These are phyloP conservation scores for Sonneratia caseolaris DNA, from an alignment of 345 rosid species.

Conservation along the genomic window DNA sequence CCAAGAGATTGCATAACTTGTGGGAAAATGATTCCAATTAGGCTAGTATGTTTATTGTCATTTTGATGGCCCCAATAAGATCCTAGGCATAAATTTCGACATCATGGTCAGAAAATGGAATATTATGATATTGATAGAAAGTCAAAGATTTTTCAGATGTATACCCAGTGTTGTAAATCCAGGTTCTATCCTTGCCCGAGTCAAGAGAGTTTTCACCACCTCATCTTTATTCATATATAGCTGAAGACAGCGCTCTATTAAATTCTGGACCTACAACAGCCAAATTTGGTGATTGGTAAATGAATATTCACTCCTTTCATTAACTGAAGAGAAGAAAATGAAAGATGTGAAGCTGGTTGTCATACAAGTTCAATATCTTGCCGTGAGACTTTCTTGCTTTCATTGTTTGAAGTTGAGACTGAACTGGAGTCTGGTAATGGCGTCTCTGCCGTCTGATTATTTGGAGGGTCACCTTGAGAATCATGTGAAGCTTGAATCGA, in stretches of 20 bases:
- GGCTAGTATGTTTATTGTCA: neutral
- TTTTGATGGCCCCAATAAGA: neutral
- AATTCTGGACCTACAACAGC: conserved; percentile 60
- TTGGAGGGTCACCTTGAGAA: conserved; percentile 43
- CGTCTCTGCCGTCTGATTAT: conserved; percentile 50
- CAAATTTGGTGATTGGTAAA: conserved; percentile 7
- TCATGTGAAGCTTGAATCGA: conserved; percentile 63
- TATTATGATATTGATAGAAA: neutral
- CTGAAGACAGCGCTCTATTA: conserved; percentile 70
- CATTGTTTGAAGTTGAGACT: conserved; percentile 85
- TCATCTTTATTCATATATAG: conserved; percentile 71
- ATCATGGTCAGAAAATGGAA: neutral
- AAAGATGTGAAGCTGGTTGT: neutral
- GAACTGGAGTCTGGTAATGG: conserved; percentile 79
- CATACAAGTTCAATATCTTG: conserved; percentile 93
- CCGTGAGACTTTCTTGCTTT: conserved; percentile 81
- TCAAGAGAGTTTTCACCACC: conserved; percentile 66
- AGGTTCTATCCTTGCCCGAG: conserved; percentile 76
- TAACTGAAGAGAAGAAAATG: neutral
- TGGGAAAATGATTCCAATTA: neutral
- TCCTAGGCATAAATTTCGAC: neutral
- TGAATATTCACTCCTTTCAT: neutral
- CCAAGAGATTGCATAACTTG: neutral
- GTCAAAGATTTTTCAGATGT: neutral
- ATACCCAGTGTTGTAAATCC: conserved; percentile 68